These are phyloP conservation scores for Russula griseocarnosa DNA, from an alignment of 768 basidiomycete species.

Conservation along the genomic window DNA sequence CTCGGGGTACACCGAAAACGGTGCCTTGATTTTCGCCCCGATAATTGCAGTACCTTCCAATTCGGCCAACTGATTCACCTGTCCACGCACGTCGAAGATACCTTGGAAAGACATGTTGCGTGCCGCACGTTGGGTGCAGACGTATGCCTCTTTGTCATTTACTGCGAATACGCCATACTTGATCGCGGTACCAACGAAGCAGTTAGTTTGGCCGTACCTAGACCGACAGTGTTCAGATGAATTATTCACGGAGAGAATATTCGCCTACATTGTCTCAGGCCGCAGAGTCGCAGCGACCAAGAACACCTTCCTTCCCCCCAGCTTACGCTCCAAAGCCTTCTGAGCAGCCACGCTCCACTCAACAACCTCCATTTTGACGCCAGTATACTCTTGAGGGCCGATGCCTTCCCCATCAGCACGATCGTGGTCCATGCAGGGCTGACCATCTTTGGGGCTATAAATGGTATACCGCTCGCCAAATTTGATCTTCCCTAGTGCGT, in stretches of 20 bases:
- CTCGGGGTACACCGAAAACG: constrained; percentile 74
- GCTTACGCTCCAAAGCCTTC: constrained; percentile 57
- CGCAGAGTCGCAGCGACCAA: constrained; percentile 95
- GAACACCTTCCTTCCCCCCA: constrained; percentile 77
- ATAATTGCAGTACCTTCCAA: constrained; percentile 76
- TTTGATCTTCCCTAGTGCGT: constrained; percentile 86
- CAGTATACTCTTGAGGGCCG: constrained; percentile 94
- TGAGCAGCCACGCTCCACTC: constrained; percentile 75
- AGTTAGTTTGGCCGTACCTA: constrained; percentile 98
- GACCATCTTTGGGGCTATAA: constrained; percentile 97
- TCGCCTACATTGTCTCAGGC: constrained; percentile 88
- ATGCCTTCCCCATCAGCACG: constrained; percentile 91
- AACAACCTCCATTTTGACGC: constrained; percentile 88
- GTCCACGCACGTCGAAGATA: constrained; percentile 64
- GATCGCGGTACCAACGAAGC: constrained; percentile 86
- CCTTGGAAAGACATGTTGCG: constrained; percentile 99
- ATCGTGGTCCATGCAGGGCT: constrained; percentile 99
- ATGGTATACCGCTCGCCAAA: constrained; percentile 98
- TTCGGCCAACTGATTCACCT: constrained; percentile 68
- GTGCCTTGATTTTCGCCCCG: constrained; percentile 88
- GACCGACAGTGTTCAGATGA: constrained; percentile 1
- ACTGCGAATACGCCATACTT: constrained; percentile 92
- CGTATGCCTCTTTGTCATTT: constrained; percentile 81
- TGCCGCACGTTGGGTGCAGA: constrained; percentile 84
- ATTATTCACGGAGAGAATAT: background rate